Evolutionary conservation across 1,139 yeast species (phyloP), one percentile per base, ranked within the genome.

Genomic region (Kodamaea ohmeri): DNA sequence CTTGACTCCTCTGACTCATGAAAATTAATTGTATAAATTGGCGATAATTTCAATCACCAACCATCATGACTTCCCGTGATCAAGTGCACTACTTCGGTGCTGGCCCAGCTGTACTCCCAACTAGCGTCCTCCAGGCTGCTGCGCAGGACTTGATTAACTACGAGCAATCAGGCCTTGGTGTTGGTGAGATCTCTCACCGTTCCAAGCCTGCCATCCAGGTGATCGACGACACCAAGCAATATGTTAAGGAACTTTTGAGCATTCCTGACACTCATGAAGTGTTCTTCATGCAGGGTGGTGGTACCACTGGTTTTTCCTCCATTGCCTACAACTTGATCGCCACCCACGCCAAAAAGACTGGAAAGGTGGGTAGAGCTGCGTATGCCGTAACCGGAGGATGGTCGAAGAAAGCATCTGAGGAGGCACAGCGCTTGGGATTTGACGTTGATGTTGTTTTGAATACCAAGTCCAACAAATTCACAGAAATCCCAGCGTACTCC

Each of bases 131-230:
- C 38, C 83, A 87, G 60, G 83, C 86, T 63, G 96, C 97, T 1
- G 95, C 97, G 1, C 60, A 62, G 27, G 97, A 92, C 58, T 70
- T 92, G 49, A 60, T 92, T 45, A 75, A 80, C 50, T 92, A 78
- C 61, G 69, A 83, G 40, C 72, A 69, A 32, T 67, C 71, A 28
- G 92, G 89, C 29, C 71, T 92, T 44, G 98, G 98, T 34, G 74
- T 89, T 37, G 97, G 97, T 49, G 98, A 92, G 61, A 86, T 92
- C 52, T 88, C 97, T 13, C 98, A 92, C 60, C 86, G 98, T 52
- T 87, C 96, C 6, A 73, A 78, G 46, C 86, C 86, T 24, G 98
- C 97, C 24, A 73, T 75, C 31, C 68, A 74, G 43, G 82, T 92
- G 35, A 82, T 92, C 50, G 83, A 88, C 48, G 78, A 78, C 45